These are phyloP conservation scores for Ophiostoma montium DNA, from an alignment of 2,329 filamentous ascomycete genomes.

Conservation along the genomic window DNA sequence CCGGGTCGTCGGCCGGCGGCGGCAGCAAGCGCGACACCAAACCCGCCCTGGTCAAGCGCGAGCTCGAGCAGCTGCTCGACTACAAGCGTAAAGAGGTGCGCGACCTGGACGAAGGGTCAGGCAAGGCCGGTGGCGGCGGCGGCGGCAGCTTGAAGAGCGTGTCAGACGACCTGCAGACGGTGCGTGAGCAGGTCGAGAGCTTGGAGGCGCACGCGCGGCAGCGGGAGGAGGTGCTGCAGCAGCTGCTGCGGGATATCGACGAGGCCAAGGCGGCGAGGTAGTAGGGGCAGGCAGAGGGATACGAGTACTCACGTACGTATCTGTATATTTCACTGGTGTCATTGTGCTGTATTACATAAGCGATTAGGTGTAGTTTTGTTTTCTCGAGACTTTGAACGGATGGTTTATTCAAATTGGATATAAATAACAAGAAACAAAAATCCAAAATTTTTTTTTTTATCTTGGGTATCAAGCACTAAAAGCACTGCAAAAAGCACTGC, in stretches of 20 bases:
- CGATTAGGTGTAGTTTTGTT: too few species aligned
- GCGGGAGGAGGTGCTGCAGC: constrained; percentile 60
- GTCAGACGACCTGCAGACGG: constrained; percentile 71
- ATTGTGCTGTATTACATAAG: neutral
- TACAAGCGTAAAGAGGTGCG: constrained; percentile 76
- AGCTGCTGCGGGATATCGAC: constrained; percentile 66
- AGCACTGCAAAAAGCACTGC: too few species aligned
- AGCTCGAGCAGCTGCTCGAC: constrained; percentile 85
- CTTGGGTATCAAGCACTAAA: neutral
- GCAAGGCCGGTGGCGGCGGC: constrained; percentile 40
- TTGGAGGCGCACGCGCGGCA: constrained; percentile 69
- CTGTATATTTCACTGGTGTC: neutral
- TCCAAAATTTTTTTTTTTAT: neutral
- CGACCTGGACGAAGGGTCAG: constrained; percentile 59
- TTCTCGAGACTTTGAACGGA: too few species aligned
- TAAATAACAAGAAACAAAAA: too few species aligned
- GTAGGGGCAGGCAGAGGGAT: too few species aligned
- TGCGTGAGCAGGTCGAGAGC: constrained; percentile 90
- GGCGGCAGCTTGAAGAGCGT: constrained; percentile 65
- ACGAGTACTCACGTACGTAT: too few species aligned
- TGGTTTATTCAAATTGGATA: too few species aligned
- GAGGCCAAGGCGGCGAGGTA: constrained; percentile 52
- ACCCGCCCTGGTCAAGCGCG: constrained; percentile 83
- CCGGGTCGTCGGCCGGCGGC: constrained; percentile 18
- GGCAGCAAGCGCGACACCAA: constrained; percentile 59